Evolutionary conservation across 441 rosid species (phyloP), one percentile per base, ranked within the genome.

Genomic region (Adansonia grandidieri): DNA sequence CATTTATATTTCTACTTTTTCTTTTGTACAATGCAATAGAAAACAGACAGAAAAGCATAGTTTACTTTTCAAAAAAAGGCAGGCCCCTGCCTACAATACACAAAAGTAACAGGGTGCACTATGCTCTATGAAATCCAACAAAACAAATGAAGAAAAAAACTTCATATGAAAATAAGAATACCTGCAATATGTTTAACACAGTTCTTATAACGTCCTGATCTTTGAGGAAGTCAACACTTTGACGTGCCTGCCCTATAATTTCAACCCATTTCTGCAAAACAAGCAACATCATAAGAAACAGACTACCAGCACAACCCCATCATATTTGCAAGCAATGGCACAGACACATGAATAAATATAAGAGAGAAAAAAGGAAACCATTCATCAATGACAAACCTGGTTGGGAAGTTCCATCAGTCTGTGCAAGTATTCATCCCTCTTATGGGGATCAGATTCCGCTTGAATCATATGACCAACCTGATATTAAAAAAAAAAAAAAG

Each of bases 401-500:
- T 97, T 93, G 37, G 99, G 99, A 63, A 97, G 97, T 62, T 84
- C 87, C 99, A 97, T 97, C 87, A 97, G 84, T 79, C 99, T 92
- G 80, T 91, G 95, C 73, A 97, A 84, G 79, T 95, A 97, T 76
- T 93, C 98, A 82, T 97, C 99, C 84, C 99, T 90, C 87, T 95
- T 97, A 73, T 91, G 96, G 10, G 91, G 91, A 88, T 95, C 99
- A 85, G 98, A 72, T 85, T 97, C 99, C 28, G 99, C 99, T 84
- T 95, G 98, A 79, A 97, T 92, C 99, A 97, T 97, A 81, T 91
- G 92, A 76, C 93, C 97, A 78, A 97, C 99, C 99, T 97, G 80
- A 77, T 84, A 70, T 71, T 50, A 6, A 24, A 24, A 14, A 44
- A 4, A 13, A 0, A 64, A 17, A 37, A 14, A 6, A 32, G 14